phyloP scores from a whole-genome alignment of 2,329 filamentous ascomycete species.

The Fusarium caatingaense region DNA sequence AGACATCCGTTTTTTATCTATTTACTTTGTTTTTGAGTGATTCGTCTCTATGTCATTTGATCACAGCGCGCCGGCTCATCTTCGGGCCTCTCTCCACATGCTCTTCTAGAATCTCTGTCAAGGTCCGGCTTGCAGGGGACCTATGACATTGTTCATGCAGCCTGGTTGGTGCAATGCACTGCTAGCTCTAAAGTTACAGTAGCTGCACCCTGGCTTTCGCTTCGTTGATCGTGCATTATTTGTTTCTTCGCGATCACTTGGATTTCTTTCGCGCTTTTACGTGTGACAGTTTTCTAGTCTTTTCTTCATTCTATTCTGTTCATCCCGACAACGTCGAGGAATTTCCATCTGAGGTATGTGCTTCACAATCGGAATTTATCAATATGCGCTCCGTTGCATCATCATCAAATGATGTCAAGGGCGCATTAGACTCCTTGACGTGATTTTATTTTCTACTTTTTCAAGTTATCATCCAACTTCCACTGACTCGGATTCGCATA shows the following conservation, averaged over 20 bases:
- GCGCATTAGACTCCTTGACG: slow-evolving; percentile 8
- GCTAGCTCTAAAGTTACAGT: slow-evolving; percentile 1
- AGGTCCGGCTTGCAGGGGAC: slow-evolving; percentile 21
- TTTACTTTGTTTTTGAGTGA: neutral
- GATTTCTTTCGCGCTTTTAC: slow-evolving; percentile 2
- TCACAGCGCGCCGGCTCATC: slow-evolving; percentile 31
- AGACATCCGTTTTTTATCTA: neutral
- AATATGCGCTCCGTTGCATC: slow-evolving; percentile 2
- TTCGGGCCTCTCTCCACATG: slow-evolving; percentile 31
- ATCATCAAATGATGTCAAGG: slow-evolving; percentile 29
- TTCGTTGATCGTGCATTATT: slow-evolving; percentile 30
- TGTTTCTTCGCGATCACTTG: slow-evolving; percentile 15
- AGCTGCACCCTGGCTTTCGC: slow-evolving; percentile 23
- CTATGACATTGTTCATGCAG: slow-evolving; percentile 18
- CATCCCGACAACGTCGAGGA: neutral
- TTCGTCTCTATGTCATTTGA: neutral
- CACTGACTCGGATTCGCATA: slow-evolving; percentile 24
- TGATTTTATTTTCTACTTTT: slow-evolving; percentile 2
- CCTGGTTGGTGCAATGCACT: slow-evolving; percentile 2
- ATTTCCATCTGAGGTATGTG: slow-evolving; percentile 18
- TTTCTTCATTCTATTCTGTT: neutral
- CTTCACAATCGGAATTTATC: neutral
- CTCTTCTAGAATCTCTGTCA: neutral
- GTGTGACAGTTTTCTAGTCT: neutral
- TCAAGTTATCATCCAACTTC: slow-evolving; percentile 4